Base-by-base conservation (phyloP, 2,329 filamentous ascomycete genomes). In the Teratosphaeria zuluensis region DNA sequence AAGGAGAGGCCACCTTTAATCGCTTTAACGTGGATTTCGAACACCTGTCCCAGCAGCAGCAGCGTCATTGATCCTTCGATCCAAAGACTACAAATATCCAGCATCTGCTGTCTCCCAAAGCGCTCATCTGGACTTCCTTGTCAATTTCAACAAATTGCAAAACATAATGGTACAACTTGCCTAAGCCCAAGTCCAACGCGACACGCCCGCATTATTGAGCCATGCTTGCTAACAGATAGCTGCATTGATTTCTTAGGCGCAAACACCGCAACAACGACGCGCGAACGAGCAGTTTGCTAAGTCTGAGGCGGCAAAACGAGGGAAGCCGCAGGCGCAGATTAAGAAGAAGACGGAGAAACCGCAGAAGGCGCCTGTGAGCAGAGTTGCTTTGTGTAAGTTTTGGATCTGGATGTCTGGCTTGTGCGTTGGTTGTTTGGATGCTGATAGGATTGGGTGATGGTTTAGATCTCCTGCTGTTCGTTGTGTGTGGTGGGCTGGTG, bases 251-350 rank as follows among this genome's bases (percentile, higher is more conserved):
- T 5, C 21, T 3, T 48, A 62, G 61, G 55, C 59, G 24, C 57
- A 61, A 58, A 94, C 89, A 66, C 89, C 87, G 66, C 83, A 90
- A 75, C 90, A 94, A 79, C 86, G 89, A 73, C 84, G 84, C 70
- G 85, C 87, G 63, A 94, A 94, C 78, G 83, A 83, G 70, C 87
- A 88, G 75, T 95, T 90, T 76, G 85, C 81, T 65, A 86, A 87
- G 72, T 80, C 83, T 57, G 85, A 92, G 72, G 84, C 88, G 71
- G 77, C 80, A 61, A 88, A 86, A 71, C 87, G 88, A 74, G 89
- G 89, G 75, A 90, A 89, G 77, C 74, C 76, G 2, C 66, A 77
- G 62, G 65, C 68, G 28, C 68, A 71, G 8, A 67, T 75, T 55
- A 83, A 81, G 70, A 68, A 69, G 61, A 60, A 65, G 55, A 54